Evolutionary conservation across 257 asterid species (phyloP).

Genomic region (Solanum piurae): DNA sequence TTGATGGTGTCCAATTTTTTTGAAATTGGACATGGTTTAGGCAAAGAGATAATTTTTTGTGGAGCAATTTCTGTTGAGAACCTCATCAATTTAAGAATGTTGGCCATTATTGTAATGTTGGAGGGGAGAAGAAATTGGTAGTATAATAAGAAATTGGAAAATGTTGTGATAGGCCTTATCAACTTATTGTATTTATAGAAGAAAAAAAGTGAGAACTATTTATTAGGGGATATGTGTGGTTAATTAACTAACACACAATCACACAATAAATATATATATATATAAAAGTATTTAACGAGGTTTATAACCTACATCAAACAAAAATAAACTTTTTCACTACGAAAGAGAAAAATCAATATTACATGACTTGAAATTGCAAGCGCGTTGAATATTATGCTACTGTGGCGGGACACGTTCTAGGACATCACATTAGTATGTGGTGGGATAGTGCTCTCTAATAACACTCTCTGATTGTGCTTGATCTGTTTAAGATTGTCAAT

Average conservation of each 20-base stretch:
- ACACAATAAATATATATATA: background rate
- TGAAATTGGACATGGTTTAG: constrained; percentile 24
- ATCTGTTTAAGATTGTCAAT: background rate
- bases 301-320: background rate
- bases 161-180: background rate
- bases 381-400: too few species aligned
- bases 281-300: background rate
- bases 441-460: background rate
- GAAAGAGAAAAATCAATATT: too few species aligned
- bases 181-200: background rate
- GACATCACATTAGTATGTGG: background rate
- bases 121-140: background rate
- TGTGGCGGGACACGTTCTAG: accelerated
- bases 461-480: background rate
- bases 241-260: background rate
- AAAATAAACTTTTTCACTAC: too few species aligned
- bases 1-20: constrained; percentile 45
- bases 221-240: background rate
- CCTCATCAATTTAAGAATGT: constrained; percentile 18
- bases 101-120: constrained; percentile 18
- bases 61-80: constrained; percentile 58
- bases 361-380: too few species aligned
- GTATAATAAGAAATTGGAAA: background rate
- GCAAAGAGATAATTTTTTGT: constrained; percentile 23
- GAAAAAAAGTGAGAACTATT: background rate